Evolutionary conservation across 139 green algal genomes (phyloP).

Genomic region (Astrephomene gubernaculifera): DNA sequence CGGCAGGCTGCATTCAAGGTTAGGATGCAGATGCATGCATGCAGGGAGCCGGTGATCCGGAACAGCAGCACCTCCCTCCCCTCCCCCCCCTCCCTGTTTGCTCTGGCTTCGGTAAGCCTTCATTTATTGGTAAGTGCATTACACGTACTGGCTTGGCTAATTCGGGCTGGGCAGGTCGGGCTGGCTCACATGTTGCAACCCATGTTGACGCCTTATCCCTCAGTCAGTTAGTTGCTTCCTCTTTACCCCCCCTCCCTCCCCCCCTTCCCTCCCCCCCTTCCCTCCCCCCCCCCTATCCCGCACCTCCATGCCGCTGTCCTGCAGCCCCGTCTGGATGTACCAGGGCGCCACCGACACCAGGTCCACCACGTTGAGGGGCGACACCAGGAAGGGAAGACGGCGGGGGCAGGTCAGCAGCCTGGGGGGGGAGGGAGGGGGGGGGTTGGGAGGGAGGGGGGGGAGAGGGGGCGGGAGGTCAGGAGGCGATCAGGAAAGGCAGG

Average conservation of each 20-base stretch:
- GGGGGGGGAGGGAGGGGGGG: neutral
- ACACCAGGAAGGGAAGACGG: constrained; percentile 29
- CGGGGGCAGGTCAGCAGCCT: constrained; percentile 34
- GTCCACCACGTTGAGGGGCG: constrained; percentile 63
- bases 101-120: no score
- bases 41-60: no score
- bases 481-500: neutral
- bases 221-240: no score
- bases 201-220: no score
- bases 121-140: no score
- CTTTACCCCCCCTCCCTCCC: neutral
- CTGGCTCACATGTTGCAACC: no score
- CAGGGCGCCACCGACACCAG: constrained; percentile 58
- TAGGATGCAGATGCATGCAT: no score
- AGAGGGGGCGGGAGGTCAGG: neutral
- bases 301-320: constrained; percentile 1
- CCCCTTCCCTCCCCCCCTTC: neutral
- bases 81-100: no score
- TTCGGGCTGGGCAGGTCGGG: no score
- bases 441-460: neutral
- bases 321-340: constrained; percentile 4
- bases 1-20: no score
- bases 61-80: no score
- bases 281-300: neutral
- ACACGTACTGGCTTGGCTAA: no score